A percentile compares a stretch with the other conserved stretches of the same genome.
These are phyloP conservation scores for Cystofilobasidium capitatum DNA, from an alignment of 768 basidiomycete genomes.

Conservation along the genomic window DNA sequence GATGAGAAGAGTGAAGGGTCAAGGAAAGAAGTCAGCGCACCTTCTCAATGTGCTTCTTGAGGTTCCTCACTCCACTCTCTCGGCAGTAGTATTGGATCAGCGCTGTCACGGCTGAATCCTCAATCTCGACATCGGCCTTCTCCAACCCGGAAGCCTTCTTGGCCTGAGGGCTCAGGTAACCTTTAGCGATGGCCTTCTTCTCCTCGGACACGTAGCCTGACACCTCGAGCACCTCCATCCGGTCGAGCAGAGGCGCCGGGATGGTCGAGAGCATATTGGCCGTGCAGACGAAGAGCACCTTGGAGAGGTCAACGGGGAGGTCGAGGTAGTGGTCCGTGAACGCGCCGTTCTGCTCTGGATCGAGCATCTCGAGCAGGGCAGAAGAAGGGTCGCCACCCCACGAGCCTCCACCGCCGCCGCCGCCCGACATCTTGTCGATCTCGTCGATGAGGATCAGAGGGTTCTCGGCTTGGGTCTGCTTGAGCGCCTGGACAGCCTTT, in stretches of 20 bases:
- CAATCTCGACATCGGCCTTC: slow-evolving; percentile 69
- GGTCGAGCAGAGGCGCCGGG: slow-evolving; percentile 81
- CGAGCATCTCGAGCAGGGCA: slow-evolving; percentile 83
- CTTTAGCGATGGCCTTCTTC: slow-evolving; percentile 74
- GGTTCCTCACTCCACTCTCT: slow-evolving; percentile 88
- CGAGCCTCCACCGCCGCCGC: slow-evolving; percentile 47
- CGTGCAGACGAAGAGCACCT: slow-evolving; percentile 87
- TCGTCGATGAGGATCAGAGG: slow-evolving; percentile 90
- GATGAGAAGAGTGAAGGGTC: not conserved
- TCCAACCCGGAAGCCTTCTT: slow-evolving; percentile 81
- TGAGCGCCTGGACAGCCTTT: slow-evolving; percentile 88
- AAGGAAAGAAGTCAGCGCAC: no score
- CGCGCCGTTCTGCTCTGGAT: slow-evolving; percentile 86
- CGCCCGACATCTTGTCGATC: slow-evolving; percentile 68
- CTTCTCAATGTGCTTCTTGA: slow-evolving; percentile 99
- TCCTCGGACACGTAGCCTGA: slow-evolving; percentile 90
- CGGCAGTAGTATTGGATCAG: slow-evolving; percentile 96
- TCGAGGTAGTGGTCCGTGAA: slow-evolving; percentile 98
- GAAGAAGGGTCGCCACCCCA: slow-evolving; percentile 70
- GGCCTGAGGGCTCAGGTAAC: slow-evolving; percentile 85
- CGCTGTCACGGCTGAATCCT: slow-evolving; percentile 64
- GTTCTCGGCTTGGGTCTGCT: slow-evolving; percentile 86
- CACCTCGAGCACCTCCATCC: slow-evolving; percentile 94
- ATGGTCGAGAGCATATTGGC: slow-evolving; percentile 90
- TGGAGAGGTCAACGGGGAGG: slow-evolving; percentile 88